Conservation (phyloP, 768 basidiomycete genomes). For the Boletus sp. region DNA sequence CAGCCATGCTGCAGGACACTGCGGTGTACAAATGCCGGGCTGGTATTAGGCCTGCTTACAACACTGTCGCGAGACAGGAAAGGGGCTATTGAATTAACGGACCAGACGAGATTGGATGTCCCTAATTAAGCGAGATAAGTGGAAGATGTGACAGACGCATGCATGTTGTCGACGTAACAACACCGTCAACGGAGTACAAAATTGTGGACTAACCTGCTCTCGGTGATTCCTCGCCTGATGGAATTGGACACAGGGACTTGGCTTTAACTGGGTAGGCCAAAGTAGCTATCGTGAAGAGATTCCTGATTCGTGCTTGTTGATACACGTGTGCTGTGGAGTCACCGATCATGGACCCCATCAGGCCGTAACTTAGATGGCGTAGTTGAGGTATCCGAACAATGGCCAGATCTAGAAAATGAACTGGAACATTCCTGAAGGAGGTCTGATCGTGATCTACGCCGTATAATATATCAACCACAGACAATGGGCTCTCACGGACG, state of each 20-base stretch:
- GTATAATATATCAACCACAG: slow-evolving; percentile 19
- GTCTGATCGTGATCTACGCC: slow-evolving; percentile 23
- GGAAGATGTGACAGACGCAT: slow-evolving; percentile 8
- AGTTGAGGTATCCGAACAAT: slow-evolving; percentile 17
- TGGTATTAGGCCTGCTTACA: slow-evolving; percentile 9
- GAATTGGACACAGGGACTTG: slow-evolving; percentile 13
- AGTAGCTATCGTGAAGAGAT: slow-evolving; percentile 3
- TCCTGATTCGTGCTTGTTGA: slow-evolving; percentile 14
- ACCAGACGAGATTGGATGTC: slow-evolving; percentile 13
- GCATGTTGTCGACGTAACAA: slow-evolving; percentile 30
- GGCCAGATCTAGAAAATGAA: slow-evolving; percentile 23
- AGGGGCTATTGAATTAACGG: slow-evolving; percentile 16
- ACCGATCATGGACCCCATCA: slow-evolving; percentile 8
- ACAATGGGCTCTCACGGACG: slow-evolving; percentile 22
- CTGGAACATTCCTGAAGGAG: slow-evolving; percentile 17
- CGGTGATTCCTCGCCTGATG: slow-evolving; percentile 19
- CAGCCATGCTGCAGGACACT: slow-evolving; percentile 1
- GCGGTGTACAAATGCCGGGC: slow-evolving; percentile 4
- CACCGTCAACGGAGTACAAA: slow-evolving; percentile 3
- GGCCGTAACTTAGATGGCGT: slow-evolving; percentile 9
- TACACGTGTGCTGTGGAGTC: slow-evolving; percentile 24
- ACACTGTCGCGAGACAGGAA: background rate
- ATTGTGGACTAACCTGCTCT: slow-evolving; percentile 7
- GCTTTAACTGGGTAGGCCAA: slow-evolving; percentile 8
- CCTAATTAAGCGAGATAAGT: slow-evolving; percentile 21